Evolutionary conservation across 2,329 filamentous ascomycete species (phyloP).

Genomic region (Bipolaris zeicola): DNA sequence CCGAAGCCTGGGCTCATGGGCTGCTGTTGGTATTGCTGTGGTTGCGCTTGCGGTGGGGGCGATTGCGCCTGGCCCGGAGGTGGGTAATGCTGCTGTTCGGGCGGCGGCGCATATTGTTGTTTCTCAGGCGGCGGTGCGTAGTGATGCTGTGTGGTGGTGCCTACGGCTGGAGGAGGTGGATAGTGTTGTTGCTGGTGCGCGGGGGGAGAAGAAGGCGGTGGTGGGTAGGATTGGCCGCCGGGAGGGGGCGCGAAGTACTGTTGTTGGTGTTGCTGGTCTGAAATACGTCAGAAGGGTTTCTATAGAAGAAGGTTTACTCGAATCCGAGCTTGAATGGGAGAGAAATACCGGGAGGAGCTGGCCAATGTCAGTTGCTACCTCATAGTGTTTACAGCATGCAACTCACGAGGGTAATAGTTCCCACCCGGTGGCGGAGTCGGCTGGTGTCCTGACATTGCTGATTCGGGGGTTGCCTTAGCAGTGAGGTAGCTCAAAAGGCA

Average conservation of each 20-base stretch:
- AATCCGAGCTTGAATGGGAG: background rate
- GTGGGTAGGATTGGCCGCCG: conserved; percentile 41
- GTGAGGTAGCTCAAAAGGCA: background rate
- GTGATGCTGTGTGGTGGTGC: conserved; percentile 25
- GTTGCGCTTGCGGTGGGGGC: conserved; percentile 29
- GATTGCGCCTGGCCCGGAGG: conserved; percentile 32
- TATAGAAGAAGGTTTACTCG: background rate
- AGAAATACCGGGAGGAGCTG: conserved; percentile 42
- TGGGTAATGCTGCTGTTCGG: conserved; percentile 38
- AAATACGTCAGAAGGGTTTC: conserved; percentile 10
- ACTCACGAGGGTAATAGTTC: conserved; percentile 46
- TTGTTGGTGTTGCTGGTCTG: conserved; percentile 40
- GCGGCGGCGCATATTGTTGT: conserved; percentile 43
- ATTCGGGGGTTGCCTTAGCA: background rate
- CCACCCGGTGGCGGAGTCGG: conserved; percentile 42
- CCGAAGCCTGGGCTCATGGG: conserved; percentile 38
- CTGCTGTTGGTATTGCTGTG: conserved; percentile 20
- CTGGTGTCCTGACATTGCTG: conserved; percentile 39
- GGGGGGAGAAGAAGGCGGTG: conserved; percentile 43
- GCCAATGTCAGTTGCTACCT: conserved; percentile 17
- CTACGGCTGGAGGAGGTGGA: conserved; percentile 37
- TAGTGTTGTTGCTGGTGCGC: conserved; percentile 40
- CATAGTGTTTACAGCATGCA: background rate
- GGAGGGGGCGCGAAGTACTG: conserved; percentile 49
- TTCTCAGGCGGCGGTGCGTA: conserved; percentile 41